phyloP scores from a whole-genome alignment of 352 stramenopile species.

The Thraustotheca clavata region DNA sequence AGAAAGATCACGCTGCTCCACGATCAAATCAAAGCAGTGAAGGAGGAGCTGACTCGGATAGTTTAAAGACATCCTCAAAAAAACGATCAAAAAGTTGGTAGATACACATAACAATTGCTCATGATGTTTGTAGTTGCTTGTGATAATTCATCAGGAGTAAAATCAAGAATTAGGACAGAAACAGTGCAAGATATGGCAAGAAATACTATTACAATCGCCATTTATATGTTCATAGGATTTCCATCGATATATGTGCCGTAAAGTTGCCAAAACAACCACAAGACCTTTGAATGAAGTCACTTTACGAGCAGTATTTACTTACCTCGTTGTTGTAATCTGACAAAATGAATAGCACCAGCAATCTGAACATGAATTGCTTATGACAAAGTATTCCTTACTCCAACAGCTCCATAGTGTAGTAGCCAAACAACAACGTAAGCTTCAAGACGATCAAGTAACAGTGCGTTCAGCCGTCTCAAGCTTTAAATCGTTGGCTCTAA shows the following conservation, averaged over 20 bases:
- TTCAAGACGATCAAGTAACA: slow-evolving; percentile 55
- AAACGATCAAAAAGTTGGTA: too few species aligned
- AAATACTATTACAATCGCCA: too few species aligned
- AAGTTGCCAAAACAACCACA: background rate
- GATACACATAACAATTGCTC: too few species aligned
- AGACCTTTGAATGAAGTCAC: background rate
- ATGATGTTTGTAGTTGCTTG: too few species aligned
- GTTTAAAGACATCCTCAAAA: too few species aligned
- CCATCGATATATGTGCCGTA: slow-evolving; percentile 4
- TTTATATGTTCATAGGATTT: too few species aligned
- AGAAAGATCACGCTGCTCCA: background rate
- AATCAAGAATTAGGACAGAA: too few species aligned
- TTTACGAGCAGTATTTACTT: background rate
- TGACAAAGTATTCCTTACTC: slow-evolving; percentile 43
- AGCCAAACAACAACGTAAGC: slow-evolving; percentile 33
- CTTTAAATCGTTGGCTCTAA: slow-evolving; percentile 38
- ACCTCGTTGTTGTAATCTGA: background rate
- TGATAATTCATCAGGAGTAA: too few species aligned
- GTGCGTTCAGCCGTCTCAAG: slow-evolving; percentile 62
- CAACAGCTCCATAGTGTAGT: slow-evolving; percentile 48
- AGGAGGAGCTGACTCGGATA: too few species aligned
- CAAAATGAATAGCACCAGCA: background rate
- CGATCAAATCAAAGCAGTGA: too few species aligned
- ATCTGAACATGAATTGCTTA: slow-evolving; percentile 42
- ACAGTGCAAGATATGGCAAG: too few species aligned